phyloP scores from a whole-genome alignment of 2,329 filamentous ascomycete genomes.

The Tolypocladium tropicale region DNA sequence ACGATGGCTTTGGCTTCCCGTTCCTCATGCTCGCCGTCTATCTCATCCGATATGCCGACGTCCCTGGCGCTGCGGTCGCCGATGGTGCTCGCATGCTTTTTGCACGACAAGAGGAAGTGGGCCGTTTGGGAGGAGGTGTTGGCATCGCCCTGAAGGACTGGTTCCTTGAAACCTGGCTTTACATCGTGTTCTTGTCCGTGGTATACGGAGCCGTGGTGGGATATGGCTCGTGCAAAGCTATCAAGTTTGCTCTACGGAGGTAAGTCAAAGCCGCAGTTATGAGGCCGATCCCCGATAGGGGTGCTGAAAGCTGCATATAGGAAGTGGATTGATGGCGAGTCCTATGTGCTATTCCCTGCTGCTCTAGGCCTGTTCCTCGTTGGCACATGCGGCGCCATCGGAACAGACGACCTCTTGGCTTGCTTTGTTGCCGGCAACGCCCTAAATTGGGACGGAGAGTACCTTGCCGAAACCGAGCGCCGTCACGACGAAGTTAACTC shows the following conservation, averaged over 20 bases:
- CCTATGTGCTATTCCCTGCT: conserved; percentile 40
- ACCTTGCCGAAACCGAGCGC: conserved; percentile 41
- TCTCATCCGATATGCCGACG: conserved; percentile 42
- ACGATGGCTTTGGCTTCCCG: conserved; percentile 2
- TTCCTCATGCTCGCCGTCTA: conserved; percentile 12
- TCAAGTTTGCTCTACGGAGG: conserved; percentile 31
- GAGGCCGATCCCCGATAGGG: neutral
- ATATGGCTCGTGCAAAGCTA: conserved; percentile 31
- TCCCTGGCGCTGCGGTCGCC: conserved; percentile 9
- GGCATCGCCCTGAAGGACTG: conserved; percentile 44
- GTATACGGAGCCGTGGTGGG: conserved; percentile 43
- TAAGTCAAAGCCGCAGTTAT: conserved; percentile 1
- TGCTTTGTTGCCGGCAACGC: conserved; percentile 50
- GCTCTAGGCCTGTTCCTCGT: conserved; percentile 46
- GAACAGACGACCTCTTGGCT: conserved; percentile 49
- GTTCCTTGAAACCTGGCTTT: conserved; percentile 50
- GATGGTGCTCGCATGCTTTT: conserved; percentile 5
- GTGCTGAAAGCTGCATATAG: conserved; percentile 11
- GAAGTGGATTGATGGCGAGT: conserved; percentile 45
- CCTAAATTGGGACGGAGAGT: conserved; percentile 54
- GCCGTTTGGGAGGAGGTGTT: conserved; percentile 40
- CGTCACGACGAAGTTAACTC: conserved; percentile 53
- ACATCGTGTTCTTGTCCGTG: conserved; percentile 43
- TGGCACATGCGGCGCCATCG: conserved; percentile 45
- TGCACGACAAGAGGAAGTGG: conserved; percentile 25